Percentiles rank a stretch among this genome's conserved stretches.
phyloP scores from a whole-genome alignment of 2,329 filamentous ascomycete genomes.

The Decorospora gaudefroyi region DNA sequence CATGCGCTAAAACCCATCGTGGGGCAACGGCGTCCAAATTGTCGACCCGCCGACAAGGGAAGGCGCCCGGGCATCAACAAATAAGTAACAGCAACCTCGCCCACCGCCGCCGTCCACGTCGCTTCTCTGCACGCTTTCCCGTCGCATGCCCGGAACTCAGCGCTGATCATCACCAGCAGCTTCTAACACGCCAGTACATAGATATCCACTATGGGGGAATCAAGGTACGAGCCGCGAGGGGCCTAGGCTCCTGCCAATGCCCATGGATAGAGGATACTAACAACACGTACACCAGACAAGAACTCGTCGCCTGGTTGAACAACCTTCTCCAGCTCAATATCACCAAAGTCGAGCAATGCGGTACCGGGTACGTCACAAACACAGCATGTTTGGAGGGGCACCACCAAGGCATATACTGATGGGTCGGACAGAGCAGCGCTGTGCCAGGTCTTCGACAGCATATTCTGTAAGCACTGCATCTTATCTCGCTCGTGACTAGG shows the following conservation, averaged over 20 bases:
- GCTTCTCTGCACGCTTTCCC: conserved; percentile 9
- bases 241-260: conserved; percentile 4
- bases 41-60: conserved; percentile 20
- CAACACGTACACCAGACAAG: conserved; percentile 70
- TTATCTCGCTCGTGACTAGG: not conserved
- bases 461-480: conserved; percentile 67
- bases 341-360: conserved; percentile 98
- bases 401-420: conserved; percentile 27
- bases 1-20: conserved; percentile 18
- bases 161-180: conserved; percentile 7
- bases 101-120: conserved; percentile 14
- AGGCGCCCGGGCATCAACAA: conserved; percentile 30
- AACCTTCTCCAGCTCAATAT: conserved; percentile 97
- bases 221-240: conserved; percentile 54
- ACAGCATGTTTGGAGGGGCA: conserved; percentile 15
- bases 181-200: conserved; percentile 6
- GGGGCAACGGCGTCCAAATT: conserved; percentile 26
- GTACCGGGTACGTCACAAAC: conserved; percentile 76
- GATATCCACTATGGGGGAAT: conserved; percentile 62
- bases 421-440: conserved; percentile 72
- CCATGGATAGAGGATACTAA: conserved; percentile 17
- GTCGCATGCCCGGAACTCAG: conserved; percentile 12
- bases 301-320: conserved; percentile 95
- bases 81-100: conserved; percentile 31
- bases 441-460: conserved; percentile 98